phyloP scores from a whole-genome alignment of 2,329 filamentous ascomycete genomes.

The Juglanconis oblonga region DNA sequence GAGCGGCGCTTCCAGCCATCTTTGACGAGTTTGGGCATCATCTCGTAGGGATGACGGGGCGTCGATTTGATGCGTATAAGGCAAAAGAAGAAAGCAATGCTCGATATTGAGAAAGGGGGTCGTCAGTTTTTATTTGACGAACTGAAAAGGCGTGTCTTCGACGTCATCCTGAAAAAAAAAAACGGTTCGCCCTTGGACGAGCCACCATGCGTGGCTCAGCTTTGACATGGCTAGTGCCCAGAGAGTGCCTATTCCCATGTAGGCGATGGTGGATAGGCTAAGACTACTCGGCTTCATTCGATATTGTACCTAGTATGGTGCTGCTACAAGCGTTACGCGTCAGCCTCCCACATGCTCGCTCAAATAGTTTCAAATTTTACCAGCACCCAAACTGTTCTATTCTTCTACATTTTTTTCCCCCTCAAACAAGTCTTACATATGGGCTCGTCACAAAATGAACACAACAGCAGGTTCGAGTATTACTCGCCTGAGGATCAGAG shows the following conservation, averaged over 20 bases:
- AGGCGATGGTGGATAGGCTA: background rate
- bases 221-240: background rate
- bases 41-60: background rate
- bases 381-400: too few relatives aligned
- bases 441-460: too few relatives aligned
- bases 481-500: too few relatives aligned
- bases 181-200: background rate
- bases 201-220: background rate
- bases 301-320: too few relatives aligned
- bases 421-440: too few relatives aligned
- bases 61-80: background rate
- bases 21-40: background rate
- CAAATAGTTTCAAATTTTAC: too few relatives aligned
- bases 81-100: background rate
- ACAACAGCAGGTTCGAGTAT: too few relatives aligned
- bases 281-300: background rate
- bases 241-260: background rate
- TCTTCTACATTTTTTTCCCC: too few relatives aligned
- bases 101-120: too few relatives aligned
- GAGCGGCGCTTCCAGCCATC: background rate
- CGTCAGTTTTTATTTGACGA: too few relatives aligned
- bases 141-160: background rate
- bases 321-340: too few relatives aligned
- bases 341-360: too few relatives aligned
- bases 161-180: background rate